These are phyloP conservation scores for Anethum foeniculum DNA, from an alignment of 140 eudicot genomes.

Conservation along the genomic window DNA sequence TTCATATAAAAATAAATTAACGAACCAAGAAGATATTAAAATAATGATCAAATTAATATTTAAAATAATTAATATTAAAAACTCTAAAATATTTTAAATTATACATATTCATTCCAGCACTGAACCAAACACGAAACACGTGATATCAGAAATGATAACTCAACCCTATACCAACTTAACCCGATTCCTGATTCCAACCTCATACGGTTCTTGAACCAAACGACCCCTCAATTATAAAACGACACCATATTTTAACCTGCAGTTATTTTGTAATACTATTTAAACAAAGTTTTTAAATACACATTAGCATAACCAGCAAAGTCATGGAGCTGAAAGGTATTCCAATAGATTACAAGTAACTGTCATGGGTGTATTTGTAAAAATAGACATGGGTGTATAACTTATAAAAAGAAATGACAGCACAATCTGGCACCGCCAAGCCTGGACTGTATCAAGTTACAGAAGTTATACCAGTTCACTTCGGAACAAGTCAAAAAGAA, in stretches of 20 bases:
- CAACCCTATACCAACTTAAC: too few species aligned
- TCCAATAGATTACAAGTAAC: neutral
- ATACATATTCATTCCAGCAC: too few species aligned
- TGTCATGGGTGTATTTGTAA: neutral
- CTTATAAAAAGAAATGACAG: neutral
- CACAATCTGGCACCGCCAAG: neutral
- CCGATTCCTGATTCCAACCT: too few species aligned
- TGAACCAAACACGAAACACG: too few species aligned
- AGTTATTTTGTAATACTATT: neutral
- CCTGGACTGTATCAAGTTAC: conserved; percentile 19
- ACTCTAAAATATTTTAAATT: too few species aligned
- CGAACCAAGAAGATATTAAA: too few species aligned
- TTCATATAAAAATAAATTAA: too few species aligned
- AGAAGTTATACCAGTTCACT: neutral
- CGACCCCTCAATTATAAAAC: neutral
- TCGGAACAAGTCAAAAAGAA: neutral
- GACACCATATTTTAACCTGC: neutral
- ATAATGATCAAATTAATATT: too few species aligned
- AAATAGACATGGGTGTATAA: neutral
- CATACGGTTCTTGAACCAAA: too few species aligned
- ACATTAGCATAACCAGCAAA: neutral
- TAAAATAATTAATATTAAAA: too few species aligned
- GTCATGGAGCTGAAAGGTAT: neutral
- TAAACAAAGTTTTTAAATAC: neutral
- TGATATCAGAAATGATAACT: too few species aligned